Base-by-base conservation (phyloP, 2,329 filamentous ascomycete species). In the Xylariaceae sp. region DNA sequence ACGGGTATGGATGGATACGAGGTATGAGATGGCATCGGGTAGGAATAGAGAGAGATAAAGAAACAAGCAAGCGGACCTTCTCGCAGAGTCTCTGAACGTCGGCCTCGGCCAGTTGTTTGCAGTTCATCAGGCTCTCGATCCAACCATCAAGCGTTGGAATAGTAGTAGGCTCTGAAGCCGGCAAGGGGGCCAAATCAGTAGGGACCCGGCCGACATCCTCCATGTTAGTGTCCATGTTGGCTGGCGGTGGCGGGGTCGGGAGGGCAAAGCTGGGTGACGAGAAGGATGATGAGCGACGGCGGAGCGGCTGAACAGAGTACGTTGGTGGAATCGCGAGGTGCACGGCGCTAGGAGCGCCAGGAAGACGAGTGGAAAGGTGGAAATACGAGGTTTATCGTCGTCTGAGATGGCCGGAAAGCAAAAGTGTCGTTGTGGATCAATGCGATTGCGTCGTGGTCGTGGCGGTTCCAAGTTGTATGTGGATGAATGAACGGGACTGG, bases 61-160 rank as follows among this genome's bases (percentile, higher is more conserved):
- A 19, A 19, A 19, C 19, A 59, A 50, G 46, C 29, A 45, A 27
- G 58, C 84, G 68, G 76, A 95, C 92, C 87, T 96, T 95, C 72
- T 97, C 94, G 79, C 94, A 99, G 70, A 99, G 84, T 73, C 92
- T 87, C 77, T 95, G 90, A 60, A 99, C 94, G 72, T 99, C 94
- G 62, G 83, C 80, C 78, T 99, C 94, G 59, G 89, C 85, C 73
- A 99, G 81, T 81, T 97, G 94, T 80, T 99, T 99, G 88, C 94
- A 99, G 71, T 77, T 85, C 92, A 99, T 97, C 75, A 99, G 80
- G 77, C 83, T 91, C 80, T 96, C 92, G 71, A 99, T 97, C 94
- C 94, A 99, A 70, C 91, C 91, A 72, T 99, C 94, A 61, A 99
- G 81, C 58, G 90, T 96, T 59, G 88, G 85, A 77, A 96, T 94